These are phyloP conservation scores for Boletellus ananiceps DNA, from an alignment of 768 basidiomycete species.

Conservation along the genomic window DNA sequence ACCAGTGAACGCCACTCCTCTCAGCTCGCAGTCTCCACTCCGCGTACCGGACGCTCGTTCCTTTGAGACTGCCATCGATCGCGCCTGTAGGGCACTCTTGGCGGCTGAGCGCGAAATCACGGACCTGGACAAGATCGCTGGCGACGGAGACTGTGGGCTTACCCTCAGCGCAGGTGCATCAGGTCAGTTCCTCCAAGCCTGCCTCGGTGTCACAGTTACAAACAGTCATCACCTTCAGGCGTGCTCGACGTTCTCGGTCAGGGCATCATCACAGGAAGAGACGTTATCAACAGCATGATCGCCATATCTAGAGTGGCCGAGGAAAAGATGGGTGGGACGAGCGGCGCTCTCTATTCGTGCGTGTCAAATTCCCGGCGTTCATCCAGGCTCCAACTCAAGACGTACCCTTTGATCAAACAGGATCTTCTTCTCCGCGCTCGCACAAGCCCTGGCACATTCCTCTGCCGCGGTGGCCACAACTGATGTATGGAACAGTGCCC, in stretches of 20 bases:
- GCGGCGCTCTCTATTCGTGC: slow-evolving; percentile 86
- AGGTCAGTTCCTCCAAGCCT: slow-evolving; percentile 36
- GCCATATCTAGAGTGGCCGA: slow-evolving; percentile 72
- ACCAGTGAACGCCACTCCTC: slow-evolving; percentile 8
- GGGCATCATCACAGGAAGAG: slow-evolving; percentile 54
- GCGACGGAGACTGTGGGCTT: slow-evolving; percentile 79
- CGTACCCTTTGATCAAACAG: slow-evolving; percentile 34
- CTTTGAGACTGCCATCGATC: slow-evolving; percentile 53
- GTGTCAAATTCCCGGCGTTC: slow-evolving; percentile 26
- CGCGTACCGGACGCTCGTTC: slow-evolving; percentile 40
- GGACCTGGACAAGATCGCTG: slow-evolving; percentile 83
- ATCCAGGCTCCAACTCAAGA: background rate
- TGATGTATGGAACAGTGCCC: slow-evolving; percentile 57
- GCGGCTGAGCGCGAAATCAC: slow-evolving; percentile 87
- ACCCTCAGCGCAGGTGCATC: slow-evolving; percentile 72
- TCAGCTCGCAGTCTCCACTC: slow-evolving; percentile 18
- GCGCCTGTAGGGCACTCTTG: slow-evolving; percentile 64
- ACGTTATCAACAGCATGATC: slow-evolving; percentile 63
- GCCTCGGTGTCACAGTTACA: background rate
- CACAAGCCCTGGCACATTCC: slow-evolving; percentile 57
- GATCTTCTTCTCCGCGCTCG: slow-evolving; percentile 87
- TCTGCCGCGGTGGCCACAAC: slow-evolving; percentile 31
- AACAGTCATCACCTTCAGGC: slow-evolving; percentile 34
- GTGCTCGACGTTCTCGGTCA: slow-evolving; percentile 55
- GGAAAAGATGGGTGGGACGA: slow-evolving; percentile 87